phyloP scores from a whole-genome alignment of 2,329 filamentous ascomycete species.

The Colletotrichum sp. region DNA sequence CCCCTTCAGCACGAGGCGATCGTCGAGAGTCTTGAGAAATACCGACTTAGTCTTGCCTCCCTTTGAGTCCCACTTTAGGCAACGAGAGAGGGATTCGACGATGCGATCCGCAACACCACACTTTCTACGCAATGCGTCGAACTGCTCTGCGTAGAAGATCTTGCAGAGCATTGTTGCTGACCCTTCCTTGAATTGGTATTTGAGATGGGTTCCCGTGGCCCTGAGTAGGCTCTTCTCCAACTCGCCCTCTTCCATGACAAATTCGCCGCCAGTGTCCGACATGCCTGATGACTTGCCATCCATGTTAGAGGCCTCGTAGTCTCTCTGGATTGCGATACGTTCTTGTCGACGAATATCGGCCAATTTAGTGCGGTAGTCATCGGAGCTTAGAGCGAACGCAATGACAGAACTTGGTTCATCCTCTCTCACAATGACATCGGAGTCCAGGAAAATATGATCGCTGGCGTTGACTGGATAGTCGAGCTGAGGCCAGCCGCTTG shows the following conservation, averaged over 20 bases:
- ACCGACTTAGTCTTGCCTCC: conserved; percentile 98
- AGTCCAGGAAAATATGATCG: conserved; percentile 96
- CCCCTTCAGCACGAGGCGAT: conserved; percentile 90
- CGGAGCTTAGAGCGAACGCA: conserved; percentile 86
- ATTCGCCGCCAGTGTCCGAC: conserved; percentile 38
- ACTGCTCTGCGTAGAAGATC: conserved; percentile 98
- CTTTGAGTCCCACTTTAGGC: conserved; percentile 97
- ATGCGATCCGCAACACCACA: conserved; percentile 94
- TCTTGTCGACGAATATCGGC: conserved; percentile 55
- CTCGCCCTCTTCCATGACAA: conserved; percentile 66
- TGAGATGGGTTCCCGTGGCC: conserved; percentile 88
- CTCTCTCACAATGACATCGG: conserved; percentile 94
- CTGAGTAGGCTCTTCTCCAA: conserved; percentile 86
- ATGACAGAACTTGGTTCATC: conserved; percentile 97
- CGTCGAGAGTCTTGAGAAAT: conserved; percentile 95
- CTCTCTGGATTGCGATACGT: conserved; percentile 23
- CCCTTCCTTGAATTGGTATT: conserved; percentile 93
- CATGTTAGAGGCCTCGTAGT: conserved; percentile 21
- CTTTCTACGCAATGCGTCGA: conserved; percentile 90
- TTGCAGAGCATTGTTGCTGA: conserved; percentile 97
- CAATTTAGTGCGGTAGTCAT: conserved; percentile 85
- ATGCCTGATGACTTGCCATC: conserved; percentile 33
- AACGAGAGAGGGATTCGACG: conserved; percentile 91
- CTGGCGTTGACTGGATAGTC: conserved; percentile 89
- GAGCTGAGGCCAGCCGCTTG: conserved; percentile 89